phyloP scores from a whole-genome alignment of 768 basidiomycete species.

The Lentinula sp. region DNA sequence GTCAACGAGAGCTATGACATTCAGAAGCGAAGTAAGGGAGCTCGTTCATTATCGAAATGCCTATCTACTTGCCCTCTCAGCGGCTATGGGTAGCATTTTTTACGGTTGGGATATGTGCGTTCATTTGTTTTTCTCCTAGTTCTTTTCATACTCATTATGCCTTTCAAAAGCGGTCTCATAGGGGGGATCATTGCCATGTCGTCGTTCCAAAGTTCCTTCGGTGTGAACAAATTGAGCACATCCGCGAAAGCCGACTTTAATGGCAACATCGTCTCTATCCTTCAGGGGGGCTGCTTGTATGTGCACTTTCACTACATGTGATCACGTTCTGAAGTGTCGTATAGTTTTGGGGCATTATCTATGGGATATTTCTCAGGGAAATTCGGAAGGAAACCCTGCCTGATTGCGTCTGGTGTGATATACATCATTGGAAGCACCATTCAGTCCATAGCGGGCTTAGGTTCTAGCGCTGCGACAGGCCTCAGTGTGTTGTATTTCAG shows the following conservation, averaged over 20 bases:
- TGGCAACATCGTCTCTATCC: constrained; percentile 47
- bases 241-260: constrained; percentile 33
- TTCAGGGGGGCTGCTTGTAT: constrained; percentile 45
- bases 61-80: constrained; percentile 37
- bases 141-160: constrained; percentile 7
- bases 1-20: constrained; percentile 15
- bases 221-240: constrained; percentile 30
- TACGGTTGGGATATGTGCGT: constrained; percentile 41
- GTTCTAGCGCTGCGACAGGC: constrained; percentile 26
- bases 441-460: constrained; percentile 37
- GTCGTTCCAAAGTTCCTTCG: constrained; percentile 45
- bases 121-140: background rate
- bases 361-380: constrained; percentile 32
- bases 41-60: constrained; percentile 34
- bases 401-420: constrained; percentile 37
- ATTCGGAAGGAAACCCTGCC: constrained; percentile 41
- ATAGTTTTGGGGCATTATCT: constrained; percentile 39
- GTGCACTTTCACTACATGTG: constrained; percentile 7
- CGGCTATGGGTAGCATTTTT: constrained; percentile 42
- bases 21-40: constrained; percentile 17
- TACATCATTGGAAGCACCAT: constrained; percentile 44
- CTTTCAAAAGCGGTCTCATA: constrained; percentile 32
- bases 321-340: background rate
- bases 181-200: constrained; percentile 40
- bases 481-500: constrained; percentile 37